Conservation (phyloP, 2,329 filamentous ascomycete genomes). For the Decorospora gaudefroyi region DNA sequence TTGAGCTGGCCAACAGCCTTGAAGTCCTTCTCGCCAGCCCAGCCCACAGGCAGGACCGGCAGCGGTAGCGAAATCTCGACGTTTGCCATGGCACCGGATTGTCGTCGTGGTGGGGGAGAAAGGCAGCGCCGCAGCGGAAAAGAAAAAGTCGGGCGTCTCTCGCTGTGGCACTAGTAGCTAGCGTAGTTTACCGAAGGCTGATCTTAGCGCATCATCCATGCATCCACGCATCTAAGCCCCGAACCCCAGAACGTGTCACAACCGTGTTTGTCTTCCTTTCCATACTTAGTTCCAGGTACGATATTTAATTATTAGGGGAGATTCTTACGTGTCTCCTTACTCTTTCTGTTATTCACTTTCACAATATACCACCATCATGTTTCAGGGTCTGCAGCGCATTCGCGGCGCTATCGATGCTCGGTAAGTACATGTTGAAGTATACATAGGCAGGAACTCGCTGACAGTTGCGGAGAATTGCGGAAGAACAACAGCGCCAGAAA, state of each 20-base stretch:
- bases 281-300: not conserved
- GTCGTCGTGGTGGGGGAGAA: conserved; percentile 15
- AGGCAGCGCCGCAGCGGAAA: not conserved
- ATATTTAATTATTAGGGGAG: conserved; percentile 4
- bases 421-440: too few relatives aligned
- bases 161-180: conserved; percentile 12
- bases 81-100: conserved; percentile 62
- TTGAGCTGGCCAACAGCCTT: conserved; percentile 79
- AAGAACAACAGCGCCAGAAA: conserved; percentile 84
- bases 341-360: conserved; percentile 13
- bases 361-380: conserved; percentile 39
- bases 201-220: conserved; percentile 11
- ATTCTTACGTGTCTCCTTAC: conserved; percentile 7
- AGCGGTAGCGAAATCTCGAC: conserved; percentile 68
- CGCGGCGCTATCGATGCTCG: conserved; percentile 84
- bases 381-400: conserved; percentile 64
- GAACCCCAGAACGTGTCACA: conserved; percentile 16
- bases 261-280: conserved; percentile 5
- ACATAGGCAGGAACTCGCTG: too few relatives aligned
- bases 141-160: conserved; percentile 17
- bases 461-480: conserved; percentile 84
- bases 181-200: conserved; percentile 18
- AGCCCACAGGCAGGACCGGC: conserved; percentile 76
- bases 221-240: conserved; percentile 9
- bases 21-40: conserved; percentile 90